phyloP scores from a whole-genome alignment of 177 flowering plant genomes.

The Vitis hybrid region DNA sequence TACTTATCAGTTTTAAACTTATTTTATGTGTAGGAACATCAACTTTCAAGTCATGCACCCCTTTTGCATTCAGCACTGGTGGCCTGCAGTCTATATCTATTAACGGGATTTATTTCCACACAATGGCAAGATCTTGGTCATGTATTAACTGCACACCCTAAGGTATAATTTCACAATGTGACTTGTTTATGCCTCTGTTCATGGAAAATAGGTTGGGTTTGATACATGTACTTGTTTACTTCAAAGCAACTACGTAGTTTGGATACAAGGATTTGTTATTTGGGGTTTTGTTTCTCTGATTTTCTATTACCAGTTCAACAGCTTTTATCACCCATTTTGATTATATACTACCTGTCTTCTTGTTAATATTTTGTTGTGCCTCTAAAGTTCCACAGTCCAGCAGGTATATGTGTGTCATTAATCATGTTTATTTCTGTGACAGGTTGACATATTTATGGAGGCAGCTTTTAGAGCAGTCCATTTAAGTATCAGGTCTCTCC shows the following conservation, averaged over 20 bases:
- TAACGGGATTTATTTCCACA: conserved; percentile 67
- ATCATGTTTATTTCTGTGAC: conserved; percentile 27
- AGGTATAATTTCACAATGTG: conserved; percentile 45
- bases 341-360: background rate
- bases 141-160: conserved; percentile 74
- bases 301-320: background rate
- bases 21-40: conserved; percentile 40
- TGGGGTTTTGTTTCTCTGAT: background rate
- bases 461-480: conserved; percentile 77
- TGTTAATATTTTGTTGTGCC: background rate
- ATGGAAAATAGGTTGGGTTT: background rate
- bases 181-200: background rate
- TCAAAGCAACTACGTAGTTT: too few species aligned
- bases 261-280: background rate
- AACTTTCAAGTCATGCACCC: conserved; percentile 32
- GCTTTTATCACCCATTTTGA: background rate
- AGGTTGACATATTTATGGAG: conserved; percentile 90
- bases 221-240: conserved; percentile 5
- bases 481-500: conserved; percentile 50
- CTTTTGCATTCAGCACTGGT: conserved; percentile 75
- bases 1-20: too few species aligned
- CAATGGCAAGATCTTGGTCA: conserved; percentile 83
- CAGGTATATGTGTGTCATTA: conserved; percentile 3
- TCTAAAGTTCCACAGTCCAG: background rate
- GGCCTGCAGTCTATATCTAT: conserved; percentile 68